Percentiles rank a stretch among this genome's conserved stretches.
Conservation (phyloP, 1,284 basidiomycete genomes). For the Marasmius oreades region DNA sequence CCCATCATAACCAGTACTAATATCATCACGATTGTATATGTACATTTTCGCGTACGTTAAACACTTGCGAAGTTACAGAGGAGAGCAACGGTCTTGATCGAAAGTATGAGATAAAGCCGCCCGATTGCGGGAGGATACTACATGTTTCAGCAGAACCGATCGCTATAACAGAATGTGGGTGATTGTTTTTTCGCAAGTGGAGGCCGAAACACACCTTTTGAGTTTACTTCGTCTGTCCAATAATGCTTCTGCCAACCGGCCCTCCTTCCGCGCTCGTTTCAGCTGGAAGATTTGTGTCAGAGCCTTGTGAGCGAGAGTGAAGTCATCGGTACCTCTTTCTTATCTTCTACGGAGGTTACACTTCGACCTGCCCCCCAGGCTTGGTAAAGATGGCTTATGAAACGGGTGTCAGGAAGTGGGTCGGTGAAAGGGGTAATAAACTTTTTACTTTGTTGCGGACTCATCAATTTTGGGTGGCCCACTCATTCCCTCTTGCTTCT, state of each 20-base stretch:
- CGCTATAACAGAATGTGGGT: slow-evolving; percentile 33
- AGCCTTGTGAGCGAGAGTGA: slow-evolving; percentile 8
- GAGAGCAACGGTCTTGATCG: too few species aligned
- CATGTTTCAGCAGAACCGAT: slow-evolving; percentile 56
- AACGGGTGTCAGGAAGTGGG: too few species aligned
- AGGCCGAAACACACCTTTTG: slow-evolving; percentile 67
- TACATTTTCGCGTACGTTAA: neutral
- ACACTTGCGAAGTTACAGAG: neutral
- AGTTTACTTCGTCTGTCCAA: slow-evolving; percentile 87
- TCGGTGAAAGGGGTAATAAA: neutral
- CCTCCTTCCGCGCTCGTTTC: slow-evolving; percentile 84
- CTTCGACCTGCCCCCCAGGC: slow-evolving; percentile 84
- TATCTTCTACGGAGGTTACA: slow-evolving; percentile 69
- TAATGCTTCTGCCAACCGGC: slow-evolving; percentile 83
- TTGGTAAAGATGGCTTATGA: slow-evolving; percentile 69
- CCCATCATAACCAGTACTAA: neutral
- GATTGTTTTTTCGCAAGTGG: slow-evolving; percentile 3
- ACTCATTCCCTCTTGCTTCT: slow-evolving; percentile 54
- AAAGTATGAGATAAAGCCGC: too few species aligned
- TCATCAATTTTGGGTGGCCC: slow-evolving; percentile 64
- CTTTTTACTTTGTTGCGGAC: slow-evolving; percentile 61
- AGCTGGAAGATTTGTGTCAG: slow-evolving; percentile 42
- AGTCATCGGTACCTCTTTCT: slow-evolving; percentile 53
- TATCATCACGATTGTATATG: neutral
- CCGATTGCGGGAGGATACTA: neutral